A percentile compares a stretch with the other conserved stretches of the same genome.
These are phyloP conservation scores for Sicyos baderoa DNA, from an alignment of 306 rosid species.

Conservation along the genomic window DNA sequence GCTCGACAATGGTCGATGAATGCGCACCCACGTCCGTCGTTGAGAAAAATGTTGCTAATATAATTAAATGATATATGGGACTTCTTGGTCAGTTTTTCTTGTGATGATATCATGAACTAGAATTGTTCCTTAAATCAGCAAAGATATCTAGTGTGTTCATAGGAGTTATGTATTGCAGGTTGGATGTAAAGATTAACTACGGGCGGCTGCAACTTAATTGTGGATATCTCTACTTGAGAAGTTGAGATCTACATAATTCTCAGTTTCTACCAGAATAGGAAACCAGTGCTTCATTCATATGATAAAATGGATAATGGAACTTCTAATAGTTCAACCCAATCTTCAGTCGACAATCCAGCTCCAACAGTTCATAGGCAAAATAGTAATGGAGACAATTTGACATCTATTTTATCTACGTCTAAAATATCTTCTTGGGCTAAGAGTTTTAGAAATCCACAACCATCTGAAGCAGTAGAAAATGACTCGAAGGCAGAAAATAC, in stretches of 20 bases:
- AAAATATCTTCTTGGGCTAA: conserved; percentile 46
- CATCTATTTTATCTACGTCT: conserved; percentile 27
- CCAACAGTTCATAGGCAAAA: conserved; percentile 30
- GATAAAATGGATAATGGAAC: conserved; percentile 32
- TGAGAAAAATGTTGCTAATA: not conserved
- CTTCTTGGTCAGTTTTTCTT: not conserved
- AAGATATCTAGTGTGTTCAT: not conserved
- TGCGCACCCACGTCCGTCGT: not conserved
- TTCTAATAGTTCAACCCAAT: conserved; percentile 26
- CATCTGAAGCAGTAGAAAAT: conserved; percentile 33
- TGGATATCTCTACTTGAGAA: conserved; percentile 10
- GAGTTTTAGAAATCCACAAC: conserved; percentile 33
- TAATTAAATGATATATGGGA: not conserved
- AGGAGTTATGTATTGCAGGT: conserved; percentile 12
- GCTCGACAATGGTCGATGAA: not conserved
- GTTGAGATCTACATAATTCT: not conserved
- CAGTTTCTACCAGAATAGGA: not conserved
- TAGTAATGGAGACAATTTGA: conserved; percentile 24
- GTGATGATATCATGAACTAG: not conserved
- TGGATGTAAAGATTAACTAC: not conserved
- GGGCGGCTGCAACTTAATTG: not conserved
- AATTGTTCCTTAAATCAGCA: not conserved
- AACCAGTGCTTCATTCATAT: conserved; percentile 2
- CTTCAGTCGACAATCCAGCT: conserved; percentile 26
- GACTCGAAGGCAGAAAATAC: conserved; percentile 29